These are phyloP conservation scores for Solanum stenotomum DNA, from an alignment of 257 asterid genomes.

Conservation along the genomic window DNA sequence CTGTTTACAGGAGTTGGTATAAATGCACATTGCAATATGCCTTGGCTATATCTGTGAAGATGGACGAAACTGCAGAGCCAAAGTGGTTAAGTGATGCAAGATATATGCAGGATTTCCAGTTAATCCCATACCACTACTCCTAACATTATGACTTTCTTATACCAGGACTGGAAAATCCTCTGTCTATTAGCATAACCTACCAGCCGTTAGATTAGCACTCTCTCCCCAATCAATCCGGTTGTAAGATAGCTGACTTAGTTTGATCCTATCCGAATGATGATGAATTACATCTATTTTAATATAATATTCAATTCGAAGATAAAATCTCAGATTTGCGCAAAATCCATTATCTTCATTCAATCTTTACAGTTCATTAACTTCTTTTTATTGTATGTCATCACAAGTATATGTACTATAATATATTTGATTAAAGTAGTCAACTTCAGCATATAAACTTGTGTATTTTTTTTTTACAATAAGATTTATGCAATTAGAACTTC, in stretches of 20 bases:
- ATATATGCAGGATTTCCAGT: neutral
- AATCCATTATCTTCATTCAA: neutral
- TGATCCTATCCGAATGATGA: neutral
- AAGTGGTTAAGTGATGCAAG: neutral
- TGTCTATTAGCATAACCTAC: neutral
- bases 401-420: neutral
- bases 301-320: neutral
- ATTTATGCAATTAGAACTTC: neutral
- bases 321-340: neutral
- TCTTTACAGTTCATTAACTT: neutral
- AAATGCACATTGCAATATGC: neutral
- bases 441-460: neutral
- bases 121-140: neutral
- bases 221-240: neutral
- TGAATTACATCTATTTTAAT: neutral
- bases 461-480: neutral
- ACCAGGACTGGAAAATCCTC: neutral
- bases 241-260: neutral
- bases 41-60: neutral
- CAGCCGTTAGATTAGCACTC: neutral
- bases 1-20: neutral
- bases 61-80: neutral
- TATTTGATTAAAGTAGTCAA: neutral
- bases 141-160: neutral
- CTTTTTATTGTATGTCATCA: neutral